Conservation (phyloP, 2,329 filamentous ascomycete species). For the Xylariomycetidae sp. region DNA sequence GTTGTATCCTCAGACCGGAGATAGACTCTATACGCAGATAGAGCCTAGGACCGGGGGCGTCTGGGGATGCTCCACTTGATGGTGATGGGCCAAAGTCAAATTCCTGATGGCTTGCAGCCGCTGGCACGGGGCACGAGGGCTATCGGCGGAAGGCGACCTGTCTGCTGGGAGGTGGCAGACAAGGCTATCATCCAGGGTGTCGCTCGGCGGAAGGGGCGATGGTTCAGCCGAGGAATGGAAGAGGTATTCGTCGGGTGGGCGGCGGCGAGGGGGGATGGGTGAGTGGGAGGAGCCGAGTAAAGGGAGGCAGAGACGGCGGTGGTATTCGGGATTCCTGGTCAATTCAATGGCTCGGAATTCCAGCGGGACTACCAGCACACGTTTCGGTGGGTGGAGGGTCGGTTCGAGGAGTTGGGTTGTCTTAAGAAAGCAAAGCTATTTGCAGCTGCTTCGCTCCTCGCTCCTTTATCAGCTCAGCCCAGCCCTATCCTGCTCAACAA, state of each 20-base stretch:
- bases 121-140: slow-evolving; percentile 22
- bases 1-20: slow-evolving; percentile 27
- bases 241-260: slow-evolving; percentile 10
- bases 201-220: slow-evolving; percentile 11
- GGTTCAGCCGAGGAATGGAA: slow-evolving; percentile 24
- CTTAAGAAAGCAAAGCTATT: slow-evolving; percentile 19
- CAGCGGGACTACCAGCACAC: slow-evolving; percentile 22
- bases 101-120: slow-evolving; percentile 27
- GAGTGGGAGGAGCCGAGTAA: slow-evolving; percentile 13
- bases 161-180: slow-evolving; percentile 15
- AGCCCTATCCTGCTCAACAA: too few relatives aligned
- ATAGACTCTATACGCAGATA: slow-evolving; percentile 24
- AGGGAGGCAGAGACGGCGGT: slow-evolving; percentile 23
- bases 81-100: slow-evolving; percentile 27
- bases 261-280: slow-evolving; percentile 5
- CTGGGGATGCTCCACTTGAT: slow-evolving; percentile 25
- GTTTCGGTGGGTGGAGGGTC: too few relatives aligned
- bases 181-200: slow-evolving; percentile 17
- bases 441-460: slow-evolving; percentile 13
- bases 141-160: slow-evolving; percentile 15
- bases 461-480: slow-evolving; percentile 12
- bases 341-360: slow-evolving; percentile 26
- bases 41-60: slow-evolving; percentile 27
- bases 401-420: slow-evolving; percentile 19
- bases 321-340: slow-evolving; percentile 22